phyloP scores from a whole-genome alignment of 192 early-diverging fungal species.

The Linnemannia hyalina region DNA sequence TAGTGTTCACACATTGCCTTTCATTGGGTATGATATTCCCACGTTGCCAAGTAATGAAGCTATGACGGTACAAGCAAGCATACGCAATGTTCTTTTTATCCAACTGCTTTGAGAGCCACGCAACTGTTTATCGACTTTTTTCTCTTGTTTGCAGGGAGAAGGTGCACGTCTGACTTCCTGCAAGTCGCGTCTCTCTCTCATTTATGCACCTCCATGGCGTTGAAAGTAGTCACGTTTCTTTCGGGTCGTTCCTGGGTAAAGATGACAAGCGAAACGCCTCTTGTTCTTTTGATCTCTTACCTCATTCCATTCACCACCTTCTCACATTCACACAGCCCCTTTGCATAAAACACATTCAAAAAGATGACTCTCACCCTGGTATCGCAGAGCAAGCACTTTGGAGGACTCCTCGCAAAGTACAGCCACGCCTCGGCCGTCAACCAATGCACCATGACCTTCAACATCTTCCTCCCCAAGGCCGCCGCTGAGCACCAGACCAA shows the following conservation, averaged over 20 bases:
- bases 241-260: neutral
- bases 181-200: too few relatives aligned
- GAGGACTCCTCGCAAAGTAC: conserved; percentile 80
- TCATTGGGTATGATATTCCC: too few relatives aligned
- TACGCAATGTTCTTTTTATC: too few relatives aligned
- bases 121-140: neutral
- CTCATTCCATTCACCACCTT: neutral
- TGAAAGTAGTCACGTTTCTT: neutral
- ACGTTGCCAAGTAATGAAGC: too few relatives aligned
- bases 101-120: too few relatives aligned
- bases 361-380: conserved; percentile 58
- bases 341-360: neutral
- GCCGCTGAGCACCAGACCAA: conserved; percentile 37
- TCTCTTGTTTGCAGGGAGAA: neutral
- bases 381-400: conserved; percentile 74
- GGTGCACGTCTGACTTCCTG: too few relatives aligned
- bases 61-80: too few relatives aligned
- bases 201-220: neutral
- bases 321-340: neutral
- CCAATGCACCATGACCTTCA: conserved; percentile 82
- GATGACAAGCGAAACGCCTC: neutral
- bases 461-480: conserved; percentile 77
- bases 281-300: neutral
- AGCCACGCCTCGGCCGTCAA: conserved; percentile 73
- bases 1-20: too few relatives aligned